Base-by-base conservation (phyloP, 2,329 filamentous ascomycete species). In the Epichloe festucae region DNA sequence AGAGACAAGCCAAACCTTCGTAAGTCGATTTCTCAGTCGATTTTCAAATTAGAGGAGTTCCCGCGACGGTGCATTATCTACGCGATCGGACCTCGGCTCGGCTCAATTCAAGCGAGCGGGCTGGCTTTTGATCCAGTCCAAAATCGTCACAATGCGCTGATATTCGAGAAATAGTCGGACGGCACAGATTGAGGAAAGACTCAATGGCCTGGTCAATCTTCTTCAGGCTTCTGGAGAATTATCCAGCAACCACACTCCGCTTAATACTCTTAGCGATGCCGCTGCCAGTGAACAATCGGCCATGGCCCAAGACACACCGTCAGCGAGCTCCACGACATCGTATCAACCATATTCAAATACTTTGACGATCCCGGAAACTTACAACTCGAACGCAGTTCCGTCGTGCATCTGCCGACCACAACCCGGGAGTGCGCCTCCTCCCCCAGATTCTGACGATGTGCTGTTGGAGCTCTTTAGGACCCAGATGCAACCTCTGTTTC, bases 1-100 rank as follows among this genome's bases (percentile, higher is more conserved):
- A 77, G 64, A 67, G 75, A 56, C 70, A 73, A 35, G 65, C 64
- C 36, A 75, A 72, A 53, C 71, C 73, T 35, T 77, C 74, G 74
- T 77, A 63, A 67, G 74, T 69, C 19, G 21, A 15, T 44, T n/a
- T 34, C 12, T 35, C 42, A 14, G 36, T n/a, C 36, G 14, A 3
- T n/a, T 45, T 4, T 21, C 6, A 45, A 21, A 27, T 23, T 8
- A 12, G 3, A 41, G 11, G 19, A 5, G 38, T 5, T 40, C 10
- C 41, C 12, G 19, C 40, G 11, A 12, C 41, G 12, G n/a, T 23
- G 12, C 27, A 27, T 46, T 34, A 35, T 15, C 31, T 35, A 34
- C 21, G 27, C 23, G 12, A 34, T 8, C 3, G n/a, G 15, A 44
- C 48, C 48, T 49, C 40, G 48, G 48, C n/a, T 38, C 40, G 21